phyloP scores from a whole-genome alignment of 2,329 filamentous ascomycete genomes.

The Corinectria fuckeliana region DNA sequence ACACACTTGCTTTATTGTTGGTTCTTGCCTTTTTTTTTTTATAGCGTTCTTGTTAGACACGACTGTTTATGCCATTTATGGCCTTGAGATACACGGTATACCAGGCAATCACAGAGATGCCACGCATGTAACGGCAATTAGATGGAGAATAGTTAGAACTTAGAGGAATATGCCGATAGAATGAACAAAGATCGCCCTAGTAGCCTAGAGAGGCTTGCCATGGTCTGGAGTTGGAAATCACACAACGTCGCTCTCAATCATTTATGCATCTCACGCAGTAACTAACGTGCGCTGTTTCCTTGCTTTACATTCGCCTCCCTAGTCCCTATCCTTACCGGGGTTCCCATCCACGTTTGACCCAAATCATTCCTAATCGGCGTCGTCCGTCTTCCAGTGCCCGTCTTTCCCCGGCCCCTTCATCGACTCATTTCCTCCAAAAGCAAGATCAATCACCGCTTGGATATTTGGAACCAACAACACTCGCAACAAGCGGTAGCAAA shows the following conservation, averaged over 20 bases:
- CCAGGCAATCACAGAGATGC: neutral
- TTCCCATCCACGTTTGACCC: constrained; percentile 14
- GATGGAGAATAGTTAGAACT: neutral
- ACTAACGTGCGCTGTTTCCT: constrained; percentile 18
- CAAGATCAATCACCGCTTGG: constrained; percentile 4
- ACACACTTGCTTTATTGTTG: neutral
- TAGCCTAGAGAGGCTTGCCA: neutral
- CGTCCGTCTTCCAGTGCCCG: neutral
- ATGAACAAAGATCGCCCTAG: neutral
- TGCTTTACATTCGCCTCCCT: constrained; percentile 1
- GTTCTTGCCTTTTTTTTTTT: neutral
- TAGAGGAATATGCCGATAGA: neutral
- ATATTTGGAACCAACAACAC: constrained; percentile 21
- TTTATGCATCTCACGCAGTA: constrained; percentile 30
- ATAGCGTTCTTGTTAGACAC: neutral
- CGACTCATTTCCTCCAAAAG: constrained; percentile 11
- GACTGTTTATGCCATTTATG: constrained; percentile 1
- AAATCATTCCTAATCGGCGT: constrained; percentile 5
- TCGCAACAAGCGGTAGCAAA: constrained; percentile 9
- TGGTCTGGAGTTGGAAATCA: neutral
- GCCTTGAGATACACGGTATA: neutral
- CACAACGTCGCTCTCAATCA: constrained; percentile 35
- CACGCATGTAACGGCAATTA: neutral
- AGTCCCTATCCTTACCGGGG: neutral
- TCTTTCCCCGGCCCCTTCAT: neutral